Conservation (phyloP, 2,329 filamentous ascomycete genomes). For the Hypoxylon sp. region DNA sequence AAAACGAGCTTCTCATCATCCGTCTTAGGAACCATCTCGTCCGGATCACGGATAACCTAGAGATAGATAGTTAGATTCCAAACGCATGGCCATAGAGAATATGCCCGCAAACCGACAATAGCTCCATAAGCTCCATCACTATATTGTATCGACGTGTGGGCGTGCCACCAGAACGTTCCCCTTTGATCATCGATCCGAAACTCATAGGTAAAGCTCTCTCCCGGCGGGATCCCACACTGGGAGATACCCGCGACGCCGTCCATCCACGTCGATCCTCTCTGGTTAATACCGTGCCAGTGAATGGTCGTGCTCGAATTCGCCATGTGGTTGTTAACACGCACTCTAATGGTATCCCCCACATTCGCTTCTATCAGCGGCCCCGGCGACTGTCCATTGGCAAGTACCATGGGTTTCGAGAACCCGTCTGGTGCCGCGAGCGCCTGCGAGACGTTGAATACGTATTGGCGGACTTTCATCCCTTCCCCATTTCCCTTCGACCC, state of each 20-base stretch:
- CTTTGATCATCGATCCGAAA: conserved; percentile 64
- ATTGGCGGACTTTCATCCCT: conserved; percentile 48
- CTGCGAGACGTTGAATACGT: conserved; percentile 55
- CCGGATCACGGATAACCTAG: conserved; percentile 57
- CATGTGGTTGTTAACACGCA: conserved; percentile 60
- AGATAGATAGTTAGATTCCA: conserved; percentile 17
- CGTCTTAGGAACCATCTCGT: conserved; percentile 51
- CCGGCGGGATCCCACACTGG: conserved; percentile 72
- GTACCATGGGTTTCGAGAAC: conserved; percentile 57
- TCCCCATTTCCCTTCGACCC: conserved; percentile 16
- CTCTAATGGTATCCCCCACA: conserved; percentile 60
- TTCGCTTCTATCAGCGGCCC: conserved; percentile 63
- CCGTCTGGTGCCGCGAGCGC: conserved; percentile 56
- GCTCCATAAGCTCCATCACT: conserved; percentile 76
- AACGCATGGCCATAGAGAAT: not conserved
- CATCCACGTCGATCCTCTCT: conserved; percentile 75
- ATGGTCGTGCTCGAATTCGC: conserved; percentile 64
- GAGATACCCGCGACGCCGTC: conserved; percentile 75
- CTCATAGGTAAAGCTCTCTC: conserved; percentile 71
- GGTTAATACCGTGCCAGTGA: conserved; percentile 79
- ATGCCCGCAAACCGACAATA: conserved; percentile 60
- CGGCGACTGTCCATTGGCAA: conserved; percentile 60
- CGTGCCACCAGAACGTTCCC: conserved; percentile 70
- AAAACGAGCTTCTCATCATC: conserved; percentile 59
- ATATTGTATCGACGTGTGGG: conserved; percentile 73